Evolutionary conservation across 2,329 filamentous ascomycete species (phyloP), one percentile per base, ranked within the genome.

Genomic region (Bipolaris gigantea): DNA sequence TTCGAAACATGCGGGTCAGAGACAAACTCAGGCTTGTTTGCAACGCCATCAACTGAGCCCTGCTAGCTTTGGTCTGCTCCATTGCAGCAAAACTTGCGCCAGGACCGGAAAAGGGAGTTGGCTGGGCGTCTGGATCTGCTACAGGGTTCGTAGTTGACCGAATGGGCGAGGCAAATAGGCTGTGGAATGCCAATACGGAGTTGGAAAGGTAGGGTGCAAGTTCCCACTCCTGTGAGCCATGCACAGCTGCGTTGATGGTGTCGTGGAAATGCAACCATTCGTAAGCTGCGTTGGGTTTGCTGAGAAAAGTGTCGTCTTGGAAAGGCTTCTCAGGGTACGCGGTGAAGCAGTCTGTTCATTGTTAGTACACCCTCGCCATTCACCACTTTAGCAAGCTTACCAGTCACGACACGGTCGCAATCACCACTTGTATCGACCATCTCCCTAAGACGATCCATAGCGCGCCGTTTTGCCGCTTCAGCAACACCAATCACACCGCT

Each of bases 251-350:
- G 21, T 90, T 91, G 59, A 96, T 86, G 0, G 81, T 79, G 66
- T 97, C 94, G 74, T 97, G 90, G 75, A 99, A 97, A 73, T 95
- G 82, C 50, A 99, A 83, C 94, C 94, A 99, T 68, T 97, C 93
- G 73, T 96, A 96, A 0, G 90, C 90, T 1, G 83, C 79, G 61
- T 88, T 86, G 0, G 95, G 95, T 70, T 99, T 99, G 32, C 87
- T 89, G 30, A 99, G 85, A 63, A 90, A 88, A 0, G 87, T 89
- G 73, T 99, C 94, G 72, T 99, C 94, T 76, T 97, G 95, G 75
- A 89, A 99, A 18, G 92, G 87, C 64, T 92, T 89, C 38, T 85
- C 86, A 0, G 93, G 92, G 72, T 96, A 99, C 61, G 89, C 84
- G 19, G 89, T 81, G 69, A 97, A 96, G 64, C 95, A 88, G 58